Evolutionary conservation across 1,139 yeast species (phyloP), one percentile per base, ranked within the genome.

Genomic region (Candida freyschussii): DNA sequence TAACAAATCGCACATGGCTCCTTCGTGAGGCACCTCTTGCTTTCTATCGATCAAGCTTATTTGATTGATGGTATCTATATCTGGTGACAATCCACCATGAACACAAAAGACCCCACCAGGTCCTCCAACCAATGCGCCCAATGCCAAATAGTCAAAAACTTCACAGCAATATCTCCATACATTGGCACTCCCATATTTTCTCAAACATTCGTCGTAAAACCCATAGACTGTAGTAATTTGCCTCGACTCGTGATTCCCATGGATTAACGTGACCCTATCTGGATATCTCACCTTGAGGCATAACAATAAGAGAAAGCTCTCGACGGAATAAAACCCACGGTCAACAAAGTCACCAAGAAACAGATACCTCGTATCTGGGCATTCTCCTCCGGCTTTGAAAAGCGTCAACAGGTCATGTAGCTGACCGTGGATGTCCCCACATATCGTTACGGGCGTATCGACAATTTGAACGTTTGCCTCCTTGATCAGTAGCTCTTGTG

Each of bases 361-460:
- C 5, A 63, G 47, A 32, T 62, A 63, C 27, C 62, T 41, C 2
- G 53, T 43, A 3, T 30, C 78, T 1, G 95, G 95, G 48, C 91
- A 80, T 32, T 84, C 83, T 6, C 97, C 97, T 7, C 96, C 96
- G 34, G 81, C 77, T 48, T 85, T 79, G 63, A 91, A 89, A 34
- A 91, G 67, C 43, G 94, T 95, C 59, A 91, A 67, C 44, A 91
- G 64, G 60, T 91, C 98, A 61, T 93, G 97, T 44, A 91, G 74
- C 61, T 91, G 98, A 12, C 98, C 98, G 57, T 91, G 98, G 26
- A 91, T 91, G 57, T 91, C 97, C 34, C 99, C 99, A 63, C 98
- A 93, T 32, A 91, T 85, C n/a, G 97, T 89, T 30, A 86, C 96
- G 4, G 98, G 98, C 1, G 95, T 93, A 48, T 81, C 85, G 26